phyloP scores from a whole-genome alignment of 495 filamentous ascomycete species.

The Corynascus novoguineensis region DNA sequence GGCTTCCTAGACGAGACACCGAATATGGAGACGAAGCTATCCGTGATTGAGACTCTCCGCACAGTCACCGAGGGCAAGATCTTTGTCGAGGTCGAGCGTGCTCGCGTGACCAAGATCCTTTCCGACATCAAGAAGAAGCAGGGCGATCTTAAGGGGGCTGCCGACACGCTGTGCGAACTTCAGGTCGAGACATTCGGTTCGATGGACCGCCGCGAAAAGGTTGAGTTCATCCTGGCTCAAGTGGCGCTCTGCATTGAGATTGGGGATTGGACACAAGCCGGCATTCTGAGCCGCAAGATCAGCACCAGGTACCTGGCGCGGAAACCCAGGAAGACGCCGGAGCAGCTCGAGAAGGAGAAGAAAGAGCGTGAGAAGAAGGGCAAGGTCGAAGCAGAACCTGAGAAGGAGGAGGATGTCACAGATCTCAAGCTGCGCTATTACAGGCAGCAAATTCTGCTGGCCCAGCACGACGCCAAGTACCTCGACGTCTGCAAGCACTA shows the following conservation, averaged over 20 bases:
- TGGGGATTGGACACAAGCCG: slow-evolving; percentile 91
- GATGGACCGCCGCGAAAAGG: slow-evolving; percentile 95
- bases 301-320: slow-evolving; percentile 84
- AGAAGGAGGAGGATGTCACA: slow-evolving; percentile 82
- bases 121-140: slow-evolving; percentile 95
- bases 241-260: slow-evolving; percentile 92
- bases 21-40: slow-evolving; percentile 76
- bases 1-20: slow-evolving; percentile 76
- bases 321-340: slow-evolving; percentile 81
- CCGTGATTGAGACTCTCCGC: slow-evolving; percentile 87
- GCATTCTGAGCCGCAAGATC: slow-evolving; percentile 93
- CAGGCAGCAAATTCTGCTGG: slow-evolving; percentile 88
- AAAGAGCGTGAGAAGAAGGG: slow-evolving; percentile 71
- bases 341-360: slow-evolving; percentile 82
- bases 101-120: slow-evolving; percentile 87
- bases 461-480: slow-evolving; percentile 96
- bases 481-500: slow-evolving; percentile 97
- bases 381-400: slow-evolving; percentile 68
- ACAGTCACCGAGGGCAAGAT: slow-evolving; percentile 99
- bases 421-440: slow-evolving; percentile 95
- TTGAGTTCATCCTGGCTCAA: slow-evolving; percentile 94
- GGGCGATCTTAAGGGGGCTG: slow-evolving; percentile 82
- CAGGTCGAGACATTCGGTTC: slow-evolving; percentile 99
- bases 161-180: slow-evolving; percentile 90
- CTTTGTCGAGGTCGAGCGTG: slow-evolving; percentile 96